Base-by-base conservation (phyloP, 805 yeast genomes). In the Saccharomycopsis fermentans region DNA sequence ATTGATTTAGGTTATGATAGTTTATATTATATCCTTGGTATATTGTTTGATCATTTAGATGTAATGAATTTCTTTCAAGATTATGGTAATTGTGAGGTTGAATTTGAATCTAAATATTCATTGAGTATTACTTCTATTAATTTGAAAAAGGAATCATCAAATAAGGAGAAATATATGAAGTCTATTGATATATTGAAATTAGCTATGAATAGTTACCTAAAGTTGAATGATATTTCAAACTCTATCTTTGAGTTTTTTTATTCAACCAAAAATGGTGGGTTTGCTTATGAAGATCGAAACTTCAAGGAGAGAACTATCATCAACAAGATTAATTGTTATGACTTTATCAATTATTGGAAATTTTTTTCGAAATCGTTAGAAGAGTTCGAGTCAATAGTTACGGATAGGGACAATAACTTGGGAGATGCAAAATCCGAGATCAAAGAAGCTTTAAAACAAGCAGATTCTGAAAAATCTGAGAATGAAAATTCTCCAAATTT, bases 201-300 rank as follows among this genome's bases (percentile, higher is more conserved):
- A 34, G 26, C 54, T 14, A 62, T 61, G 2, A 61, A 58, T 27
- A 59, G 56, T 29, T 61, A 61, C 37, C 26, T 59, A 12, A 56
- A 48, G 35, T 39, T 61, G 51, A 61, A 59, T 48, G 63, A 61
- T 50, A 27, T 59, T 51, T 19, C 60, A 24, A 59, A 52, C 34
- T 17, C 40, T 4, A 17, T 55, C 5, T 48, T 34, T 36, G 51
- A 53, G 8, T 53, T 27, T 16, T 48, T 34, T 37, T 24, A 40
- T 16, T 14, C 32, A n/a, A 35, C 12, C 35, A 27, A 48, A 24
- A n/a, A 34, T 5, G 26, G 4, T 21, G 50, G 29, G 2, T 43
- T 43, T 21, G 24, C 29, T 21, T 6, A 21, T 43, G 40, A 24
- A 36, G 32, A n/a, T 19, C n/a, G 17, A 11, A 19, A 43, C 12